Conservation (phyloP, 2,329 filamentous ascomycete genomes). For the Ceratocystis destructans region DNA sequence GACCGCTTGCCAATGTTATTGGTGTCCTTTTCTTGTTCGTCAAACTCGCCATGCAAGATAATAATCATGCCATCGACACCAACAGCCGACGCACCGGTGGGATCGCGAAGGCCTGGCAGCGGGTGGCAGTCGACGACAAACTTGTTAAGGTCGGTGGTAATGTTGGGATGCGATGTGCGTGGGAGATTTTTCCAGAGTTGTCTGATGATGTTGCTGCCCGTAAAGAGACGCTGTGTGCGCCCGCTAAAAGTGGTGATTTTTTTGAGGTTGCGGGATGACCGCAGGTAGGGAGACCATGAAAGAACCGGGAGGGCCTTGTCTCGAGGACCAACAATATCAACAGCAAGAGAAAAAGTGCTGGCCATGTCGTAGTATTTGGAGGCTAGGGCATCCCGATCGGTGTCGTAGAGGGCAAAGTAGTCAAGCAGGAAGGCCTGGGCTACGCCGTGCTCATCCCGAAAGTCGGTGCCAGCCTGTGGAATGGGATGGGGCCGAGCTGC, state of each 20-base stretch:
- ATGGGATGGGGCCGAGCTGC: constrained; percentile 42
- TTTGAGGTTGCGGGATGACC: constrained; percentile 62
- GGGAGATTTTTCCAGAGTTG: constrained; percentile 59
- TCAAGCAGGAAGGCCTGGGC: constrained; percentile 62
- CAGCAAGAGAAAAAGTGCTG: constrained; percentile 61
- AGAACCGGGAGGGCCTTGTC: constrained; percentile 34
- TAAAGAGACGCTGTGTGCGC: constrained; percentile 51
- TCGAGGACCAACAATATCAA: constrained; percentile 48
- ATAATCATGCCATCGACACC: constrained; percentile 69
- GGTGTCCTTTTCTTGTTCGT: constrained; percentile 50
- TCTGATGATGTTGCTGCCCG: constrained; percentile 50
- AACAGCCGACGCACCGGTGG: constrained; percentile 43
- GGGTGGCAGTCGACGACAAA: constrained; percentile 76
- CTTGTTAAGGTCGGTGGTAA: constrained; percentile 51
- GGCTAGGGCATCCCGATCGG: constrained; percentile 49
- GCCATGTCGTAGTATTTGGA: constrained; percentile 59
- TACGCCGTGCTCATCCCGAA: constrained; percentile 59
- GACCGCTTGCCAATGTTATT: constrained; percentile 52
- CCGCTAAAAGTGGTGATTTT: constrained; percentile 49
- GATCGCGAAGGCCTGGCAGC: constrained; percentile 57
- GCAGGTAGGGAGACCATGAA: constrained; percentile 63
- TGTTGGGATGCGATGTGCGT: constrained; percentile 57
- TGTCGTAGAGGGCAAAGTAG: constrained; percentile 64
- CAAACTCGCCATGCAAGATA: constrained; percentile 70
- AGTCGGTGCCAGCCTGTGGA: constrained; percentile 51